Conservation (phyloP, 257 asterid species). For the Mentha longifolia region DNA sequence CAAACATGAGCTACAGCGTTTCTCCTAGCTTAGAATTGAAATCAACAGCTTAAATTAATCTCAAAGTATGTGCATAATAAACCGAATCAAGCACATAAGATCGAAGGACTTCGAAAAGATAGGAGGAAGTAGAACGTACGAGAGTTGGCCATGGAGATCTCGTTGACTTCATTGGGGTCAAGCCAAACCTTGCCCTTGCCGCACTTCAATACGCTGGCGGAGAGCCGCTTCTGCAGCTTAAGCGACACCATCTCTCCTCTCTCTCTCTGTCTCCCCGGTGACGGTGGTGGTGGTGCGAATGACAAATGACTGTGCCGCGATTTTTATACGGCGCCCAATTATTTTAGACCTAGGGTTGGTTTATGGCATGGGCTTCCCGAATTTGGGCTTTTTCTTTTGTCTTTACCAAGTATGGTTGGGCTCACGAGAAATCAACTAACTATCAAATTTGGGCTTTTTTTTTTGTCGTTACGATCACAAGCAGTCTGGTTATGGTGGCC, state of each 20-base stretch:
- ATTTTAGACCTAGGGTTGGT: slow-evolving; percentile 51
- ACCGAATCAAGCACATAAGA: slow-evolving; percentile 8
- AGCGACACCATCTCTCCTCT: slow-evolving; percentile 82
- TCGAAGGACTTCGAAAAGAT: background rate
- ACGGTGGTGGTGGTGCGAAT: slow-evolving; percentile 20
- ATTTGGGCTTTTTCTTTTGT: slow-evolving; percentile 25
- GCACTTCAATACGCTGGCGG: slow-evolving; percentile 91
- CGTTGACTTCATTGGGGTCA: slow-evolving; percentile 84
- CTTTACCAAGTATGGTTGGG: no score
- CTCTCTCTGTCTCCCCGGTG: slow-evolving; percentile 21
- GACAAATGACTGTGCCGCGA: background rate
- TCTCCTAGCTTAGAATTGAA: background rate
- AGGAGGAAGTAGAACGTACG: slow-evolving; percentile 46
- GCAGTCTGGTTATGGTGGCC: no score
- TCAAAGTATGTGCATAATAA: background rate
- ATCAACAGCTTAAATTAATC: background rate
- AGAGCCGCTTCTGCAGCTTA: slow-evolving; percentile 89
- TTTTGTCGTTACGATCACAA: no score
- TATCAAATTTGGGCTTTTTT: no score
- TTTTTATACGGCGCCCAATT: slow-evolving; percentile 34
- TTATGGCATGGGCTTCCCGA: slow-evolving; percentile 26
- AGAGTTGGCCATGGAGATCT: slow-evolving; percentile 93
- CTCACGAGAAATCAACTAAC: no score
- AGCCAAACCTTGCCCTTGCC: slow-evolving; percentile 95
- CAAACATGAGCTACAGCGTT: background rate